Percentiles rank a stretch among this genome's conserved stretches.
Evolutionary conservation across 2,329 filamentous ascomycete species (phyloP).

Genomic region (Graphiopsis chlorocephala): DNA sequence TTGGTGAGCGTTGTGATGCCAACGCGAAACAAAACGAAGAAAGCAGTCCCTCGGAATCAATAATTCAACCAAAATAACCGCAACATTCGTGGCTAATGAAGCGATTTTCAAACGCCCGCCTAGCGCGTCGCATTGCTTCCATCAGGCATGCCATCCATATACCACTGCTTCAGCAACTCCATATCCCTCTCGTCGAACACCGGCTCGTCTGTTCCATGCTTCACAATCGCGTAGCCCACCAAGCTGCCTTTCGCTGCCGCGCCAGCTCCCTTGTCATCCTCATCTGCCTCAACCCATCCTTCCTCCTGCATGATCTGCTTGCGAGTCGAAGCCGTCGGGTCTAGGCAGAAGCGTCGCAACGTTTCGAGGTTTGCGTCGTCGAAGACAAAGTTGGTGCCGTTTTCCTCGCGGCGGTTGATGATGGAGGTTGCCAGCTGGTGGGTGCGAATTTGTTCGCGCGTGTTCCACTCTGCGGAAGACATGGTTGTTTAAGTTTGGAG

Average conservation of each 20-base stretch:
- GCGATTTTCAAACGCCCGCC: neutral
- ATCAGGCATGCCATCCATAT: constrained; percentile 14
- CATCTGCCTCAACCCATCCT: constrained; percentile 8
- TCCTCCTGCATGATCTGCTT: constrained; percentile 12
- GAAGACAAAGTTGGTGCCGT: constrained; percentile 1
- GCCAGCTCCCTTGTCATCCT: neutral
- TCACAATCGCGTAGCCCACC: constrained; percentile 6
- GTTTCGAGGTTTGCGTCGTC: neutral
- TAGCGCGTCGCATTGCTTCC: neutral
- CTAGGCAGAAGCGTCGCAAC: constrained; percentile 11
- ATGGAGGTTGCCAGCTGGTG: constrained; percentile 17
- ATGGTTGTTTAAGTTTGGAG: neutral
- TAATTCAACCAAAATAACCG: no score
- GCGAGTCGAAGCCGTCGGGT: neutral
- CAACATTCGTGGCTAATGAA: no score
- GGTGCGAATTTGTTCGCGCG: constrained; percentile 16
- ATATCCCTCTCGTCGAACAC: constrained; percentile 17
- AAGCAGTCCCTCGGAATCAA: no score
- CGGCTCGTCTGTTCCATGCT: constrained; percentile 16
- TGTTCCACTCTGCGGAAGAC: constrained; percentile 8
- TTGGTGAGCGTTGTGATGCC: no score
- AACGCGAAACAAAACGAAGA: no score
- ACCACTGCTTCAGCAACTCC: constrained; percentile 19
- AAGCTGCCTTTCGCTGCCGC: constrained; percentile 4
- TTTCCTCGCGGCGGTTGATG: constrained; percentile 16